phyloP scores from a whole-genome alignment of 306 rosid genomes.

The Nissolia schottii region DNA sequence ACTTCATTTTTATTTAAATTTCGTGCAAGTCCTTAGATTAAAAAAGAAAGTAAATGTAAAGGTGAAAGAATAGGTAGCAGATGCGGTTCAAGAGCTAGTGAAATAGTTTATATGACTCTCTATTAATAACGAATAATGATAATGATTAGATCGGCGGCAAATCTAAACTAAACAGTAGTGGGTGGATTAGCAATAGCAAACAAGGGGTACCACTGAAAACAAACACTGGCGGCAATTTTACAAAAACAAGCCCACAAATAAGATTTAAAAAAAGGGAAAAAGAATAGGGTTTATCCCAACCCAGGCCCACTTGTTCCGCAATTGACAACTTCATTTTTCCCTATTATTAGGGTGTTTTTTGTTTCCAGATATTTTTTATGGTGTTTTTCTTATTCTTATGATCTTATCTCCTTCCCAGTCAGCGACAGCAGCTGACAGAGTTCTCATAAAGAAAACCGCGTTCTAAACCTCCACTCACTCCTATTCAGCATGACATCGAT shows the following conservation, averaged over 20 bases:
- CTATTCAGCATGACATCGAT: conserved; percentile 1
- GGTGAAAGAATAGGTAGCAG: too few species aligned
- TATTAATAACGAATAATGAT: too few species aligned
- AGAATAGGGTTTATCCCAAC: background rate
- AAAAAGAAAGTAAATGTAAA: too few species aligned
- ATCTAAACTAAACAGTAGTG: background rate
- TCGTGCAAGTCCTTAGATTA: too few species aligned
- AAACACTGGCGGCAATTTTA: background rate
- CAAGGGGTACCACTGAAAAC: background rate
- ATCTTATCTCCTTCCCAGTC: background rate
- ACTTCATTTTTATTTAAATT: too few species aligned
- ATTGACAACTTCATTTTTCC: background rate
- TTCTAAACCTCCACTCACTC: background rate
- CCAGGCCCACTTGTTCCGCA: background rate
- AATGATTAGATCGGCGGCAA: too few species aligned
- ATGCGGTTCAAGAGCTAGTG: too few species aligned
- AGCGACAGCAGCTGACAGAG: background rate
- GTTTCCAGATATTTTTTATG: background rate
- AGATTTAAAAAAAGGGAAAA: background rate
- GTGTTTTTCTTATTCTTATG: background rate
- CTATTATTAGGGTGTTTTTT: background rate
- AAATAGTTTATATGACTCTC: too few species aligned
- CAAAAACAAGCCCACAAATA: background rate
- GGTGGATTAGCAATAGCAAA: background rate
- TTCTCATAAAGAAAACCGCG: background rate